Percentiles rank a stretch among this genome's conserved stretches.
Evolutionary conservation across 2,329 filamentous ascomycete species (phyloP).

Genomic region (Myriosclerotinia scirpicola): DNA sequence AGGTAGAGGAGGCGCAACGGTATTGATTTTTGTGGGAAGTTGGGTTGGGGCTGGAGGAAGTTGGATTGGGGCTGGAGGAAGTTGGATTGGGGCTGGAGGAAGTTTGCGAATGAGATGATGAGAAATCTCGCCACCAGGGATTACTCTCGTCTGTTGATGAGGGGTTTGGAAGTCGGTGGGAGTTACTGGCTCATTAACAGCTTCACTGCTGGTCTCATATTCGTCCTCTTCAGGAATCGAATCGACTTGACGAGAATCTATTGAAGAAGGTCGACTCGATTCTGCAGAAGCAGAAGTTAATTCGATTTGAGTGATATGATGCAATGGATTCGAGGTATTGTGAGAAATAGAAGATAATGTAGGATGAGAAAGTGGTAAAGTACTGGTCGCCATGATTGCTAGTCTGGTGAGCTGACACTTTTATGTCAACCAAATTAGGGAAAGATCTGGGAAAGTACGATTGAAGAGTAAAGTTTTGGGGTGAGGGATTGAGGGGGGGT

Average conservation of each 20-base stretch:
- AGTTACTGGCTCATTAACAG: conserved; percentile 59
- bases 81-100: not conserved
- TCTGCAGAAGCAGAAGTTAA: conserved; percentile 23
- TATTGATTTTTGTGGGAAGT: conserved; percentile 33
- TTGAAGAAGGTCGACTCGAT: conserved; percentile 31
- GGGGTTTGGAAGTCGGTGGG: conserved; percentile 59
- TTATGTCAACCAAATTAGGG: not conserved
- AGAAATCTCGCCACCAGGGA: conserved; percentile 23
- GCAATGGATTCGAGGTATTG: conserved; percentile 10
- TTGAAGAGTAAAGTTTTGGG: not conserved
- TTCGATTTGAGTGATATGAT: conserved; percentile 16
- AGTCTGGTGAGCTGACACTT: not conserved
- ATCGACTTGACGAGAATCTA: conserved; percentile 46
- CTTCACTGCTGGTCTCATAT: conserved; percentile 59
- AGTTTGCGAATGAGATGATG: conserved; percentile 20
- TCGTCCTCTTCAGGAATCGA: conserved; percentile 58
- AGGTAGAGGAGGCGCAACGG: conserved; percentile 29
- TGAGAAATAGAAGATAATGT: conserved; percentile 11
- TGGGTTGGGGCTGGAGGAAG: not conserved
- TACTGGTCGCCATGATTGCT: conserved; percentile 20
- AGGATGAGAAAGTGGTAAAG: conserved; percentile 16
- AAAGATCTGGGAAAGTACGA: conserved; percentile 15
- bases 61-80: conserved; percentile 22
- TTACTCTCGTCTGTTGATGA: conserved; percentile 49
- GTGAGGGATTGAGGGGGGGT: too few relatives aligned